Evolutionary conservation across 176 grass and related monocot species (phyloP), one percentile per base, ranked within the genome.

Genomic region (Pharus latifolius): DNA sequence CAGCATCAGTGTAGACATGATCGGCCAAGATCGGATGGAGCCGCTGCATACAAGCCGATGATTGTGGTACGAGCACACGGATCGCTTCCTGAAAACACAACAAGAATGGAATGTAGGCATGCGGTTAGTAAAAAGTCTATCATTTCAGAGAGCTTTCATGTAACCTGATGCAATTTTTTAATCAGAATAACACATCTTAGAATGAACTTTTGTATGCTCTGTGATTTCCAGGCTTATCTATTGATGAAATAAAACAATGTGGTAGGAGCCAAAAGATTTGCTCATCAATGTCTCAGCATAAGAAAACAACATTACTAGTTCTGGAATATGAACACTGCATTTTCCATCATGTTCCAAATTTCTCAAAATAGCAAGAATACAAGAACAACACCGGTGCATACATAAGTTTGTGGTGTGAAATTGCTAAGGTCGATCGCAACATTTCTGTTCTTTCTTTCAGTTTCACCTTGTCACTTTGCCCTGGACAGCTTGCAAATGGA

Each of bases 51-150:
- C 17, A 10, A 98, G 81, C 11, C 29, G 68, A 2, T 92, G 80
- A 28, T 87, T 54, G 61, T 81, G 94, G 52, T 98, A 92, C 0
- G 86, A 70, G 28, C 94, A 98, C 19, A 81, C 81, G 0, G 64
- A 57, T 9, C 78, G 59, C 33, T 88, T 87, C 78, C 81, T 84
- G 73, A 50, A n/a, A 78, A 74, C 37, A 42, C 64, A 68, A 8
- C 5, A 53, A 56, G 34, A n/a, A 63, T 30, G 12, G 58, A 10
- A 69, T 63, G 12, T 22, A 37, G 0, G n/a, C 1, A 25, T 14
- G 38, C 3, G 14, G 58, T 50, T 32, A 35, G 40, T 51, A 1
- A n/a, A 53, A 34, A 7, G 31, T 1, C 41, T 41, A 20, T 31
- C 49, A 55, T 66, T 51, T 31, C 13, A 38, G 1, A 58, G 41